phyloP scores from a whole-genome alignment of 2,329 filamentous ascomycete genomes.

The Fusarium brevicatenulatum region DNA sequence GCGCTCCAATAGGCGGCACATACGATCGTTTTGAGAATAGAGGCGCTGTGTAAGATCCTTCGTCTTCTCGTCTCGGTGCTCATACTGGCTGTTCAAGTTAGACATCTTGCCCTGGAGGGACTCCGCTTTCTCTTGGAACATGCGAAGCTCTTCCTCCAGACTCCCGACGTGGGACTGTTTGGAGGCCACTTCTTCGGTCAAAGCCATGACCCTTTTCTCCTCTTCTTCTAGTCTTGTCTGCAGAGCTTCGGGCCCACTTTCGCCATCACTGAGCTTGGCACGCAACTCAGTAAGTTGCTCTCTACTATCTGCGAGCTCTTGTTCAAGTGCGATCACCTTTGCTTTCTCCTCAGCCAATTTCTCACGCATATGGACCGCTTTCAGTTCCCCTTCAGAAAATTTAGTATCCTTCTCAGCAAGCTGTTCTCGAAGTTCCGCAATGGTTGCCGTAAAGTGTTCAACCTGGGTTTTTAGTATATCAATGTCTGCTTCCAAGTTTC shows the following conservation, averaged over 20 bases:
- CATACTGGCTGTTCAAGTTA: slow-evolving; percentile 66
- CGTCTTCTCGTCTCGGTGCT: slow-evolving; percentile 76
- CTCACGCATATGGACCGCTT: slow-evolving; percentile 64
- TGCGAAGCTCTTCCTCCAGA: slow-evolving; percentile 78
- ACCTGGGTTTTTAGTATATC: slow-evolving; percentile 71
- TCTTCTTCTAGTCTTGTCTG: slow-evolving; percentile 80
- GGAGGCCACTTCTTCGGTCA: slow-evolving; percentile 77
- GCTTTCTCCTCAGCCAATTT: slow-evolving; percentile 63
- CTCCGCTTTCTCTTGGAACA: slow-evolving; percentile 73
- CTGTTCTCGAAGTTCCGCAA: slow-evolving; percentile 67
- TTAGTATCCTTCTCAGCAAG: slow-evolving; percentile 64
- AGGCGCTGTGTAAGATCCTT: slow-evolving; percentile 87
- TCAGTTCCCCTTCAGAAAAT: slow-evolving; percentile 62
- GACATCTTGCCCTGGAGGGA: slow-evolving; percentile 63
- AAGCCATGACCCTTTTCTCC: slow-evolving; percentile 73
- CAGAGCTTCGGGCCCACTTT: slow-evolving; percentile 83
- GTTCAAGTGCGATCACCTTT: slow-evolving; percentile 63
- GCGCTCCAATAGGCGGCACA: slow-evolving; percentile 85
- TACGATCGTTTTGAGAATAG: slow-evolving; percentile 83
- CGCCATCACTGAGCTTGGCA: slow-evolving; percentile 79
- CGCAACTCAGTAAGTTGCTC: slow-evolving; percentile 75
- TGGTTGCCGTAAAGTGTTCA: slow-evolving; percentile 65
- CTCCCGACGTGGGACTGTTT: slow-evolving; percentile 80
- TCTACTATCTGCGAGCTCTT: slow-evolving; percentile 71
- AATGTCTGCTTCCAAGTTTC: slow-evolving; percentile 68